Conservation (phyloP, 129 eudicot species). For the Daucus carota region DH1_v3.0 NC_030387.2:33393001-33393500, state of each 20-base stretch:
- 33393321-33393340: background rate
- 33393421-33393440: constrained; percentile 53
- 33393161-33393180: background rate
- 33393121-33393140: background rate
- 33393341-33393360: background rate
- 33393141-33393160: background rate
- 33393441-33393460: constrained; percentile 99
- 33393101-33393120: constrained; percentile 14
- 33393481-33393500: constrained; percentile 99
- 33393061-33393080: constrained; percentile 93
- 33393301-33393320: background rate
- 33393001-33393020: constrained; percentile 70
- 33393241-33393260: constrained; percentile 98
- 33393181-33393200: constrained; percentile 54
- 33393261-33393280: constrained; percentile 99
- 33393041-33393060: constrained; percentile 58
- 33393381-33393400: background rate
- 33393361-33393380: background rate
- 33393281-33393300: constrained; percentile 19
- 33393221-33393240: constrained; percentile 96
- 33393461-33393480: constrained; percentile 99
- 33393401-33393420: background rate
- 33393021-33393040: constrained; percentile 46
- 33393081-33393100: constrained; percentile 99
- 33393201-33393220: constrained; percentile 98